Evolutionary conservation across 495 filamentous ascomycete species (phyloP), one percentile per base, ranked within the genome.

Genomic region (Ascobolus immersus): DNA sequence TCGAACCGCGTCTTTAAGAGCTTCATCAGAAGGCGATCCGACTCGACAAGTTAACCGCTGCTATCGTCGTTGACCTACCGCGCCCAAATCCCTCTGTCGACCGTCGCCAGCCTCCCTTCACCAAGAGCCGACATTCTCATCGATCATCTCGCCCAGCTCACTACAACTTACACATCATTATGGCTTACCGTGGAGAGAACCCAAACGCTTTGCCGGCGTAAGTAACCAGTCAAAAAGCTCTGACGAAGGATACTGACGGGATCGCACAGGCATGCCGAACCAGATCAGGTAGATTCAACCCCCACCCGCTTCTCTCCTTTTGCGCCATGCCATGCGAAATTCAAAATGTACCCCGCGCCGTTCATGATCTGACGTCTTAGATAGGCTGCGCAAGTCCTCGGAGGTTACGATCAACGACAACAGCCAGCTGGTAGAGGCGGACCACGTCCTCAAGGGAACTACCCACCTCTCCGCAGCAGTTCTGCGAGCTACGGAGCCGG

Each of bases 161-260:
- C n/a, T n/a, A n/a, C n/a, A n/a, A n/a, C n/a, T n/a, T n/a, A n/a
- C n/a, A n/a, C n/a, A n/a, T n/a, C n/a, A n/a, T n/a, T n/a, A n/a
- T n/a, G n/a, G n/a, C n/a, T n/a, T n/a, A n/a, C n/a, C n/a, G n/a
- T n/a, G n/a, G n/a, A n/a, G n/a, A n/a, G 56, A 93, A 96, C 48
- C 84, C 84, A n/a, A 89, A 96, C 58, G 78, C 80, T 54, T 69
- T 96, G 38, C 86, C 86, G 52, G 79, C 80, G 73, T 90, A 60
- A 68, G 80, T 70, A 32, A 21, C 34, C 28, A 32, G 11, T 13
- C 21, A 17, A n/a, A n/a, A n/a, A n/a, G n/a, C n/a, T n/a, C n/a
- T n/a, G n/a, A n/a, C n/a, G n/a, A n/a, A n/a, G n/a, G n/a, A n/a
- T n/a, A n/a, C n/a, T n/a, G n/a, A n/a, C n/a, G n/a, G n/a, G n/a